These are phyloP conservation scores for Fraxinus excelsior DNA, from an alignment of 257 asterid species.

Conservation along the genomic window DNA sequence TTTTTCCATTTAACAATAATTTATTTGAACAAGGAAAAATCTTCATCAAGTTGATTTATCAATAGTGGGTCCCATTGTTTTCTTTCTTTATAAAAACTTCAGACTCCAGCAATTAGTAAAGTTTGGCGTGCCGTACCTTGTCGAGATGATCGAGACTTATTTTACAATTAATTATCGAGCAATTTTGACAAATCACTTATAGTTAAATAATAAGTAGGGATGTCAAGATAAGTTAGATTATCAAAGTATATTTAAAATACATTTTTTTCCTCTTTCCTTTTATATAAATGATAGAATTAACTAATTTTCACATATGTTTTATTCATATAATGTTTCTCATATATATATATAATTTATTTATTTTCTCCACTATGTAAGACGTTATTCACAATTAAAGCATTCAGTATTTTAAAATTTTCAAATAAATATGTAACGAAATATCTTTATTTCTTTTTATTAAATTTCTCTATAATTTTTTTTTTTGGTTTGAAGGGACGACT, in stretches of 20 bases:
- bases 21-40: not conserved
- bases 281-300: too few species aligned
- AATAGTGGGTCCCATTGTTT: not conserved
- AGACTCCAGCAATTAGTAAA: not conserved
- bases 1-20: not conserved
- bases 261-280: not conserved
- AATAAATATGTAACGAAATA: too few species aligned
- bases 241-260: not conserved
- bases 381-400: not conserved
- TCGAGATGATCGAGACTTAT: not conserved
- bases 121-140: not conserved
- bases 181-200: not conserved
- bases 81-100: not conserved
- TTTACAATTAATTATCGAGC: not conserved
- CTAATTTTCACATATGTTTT: too few species aligned
- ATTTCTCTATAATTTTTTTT: too few species aligned
- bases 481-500: too few species aligned
- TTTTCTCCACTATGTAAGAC: not conserved
- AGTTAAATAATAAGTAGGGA: not conserved
- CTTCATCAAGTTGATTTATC: not conserved
- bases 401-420: too few species aligned
- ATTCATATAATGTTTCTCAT: too few species aligned
- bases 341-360: too few species aligned
- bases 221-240: not conserved
- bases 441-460: too few species aligned